These are phyloP conservation scores for Epichloe gansuensis DNA, from an alignment of 2,329 filamentous ascomycete genomes.

Conservation along the genomic window DNA sequence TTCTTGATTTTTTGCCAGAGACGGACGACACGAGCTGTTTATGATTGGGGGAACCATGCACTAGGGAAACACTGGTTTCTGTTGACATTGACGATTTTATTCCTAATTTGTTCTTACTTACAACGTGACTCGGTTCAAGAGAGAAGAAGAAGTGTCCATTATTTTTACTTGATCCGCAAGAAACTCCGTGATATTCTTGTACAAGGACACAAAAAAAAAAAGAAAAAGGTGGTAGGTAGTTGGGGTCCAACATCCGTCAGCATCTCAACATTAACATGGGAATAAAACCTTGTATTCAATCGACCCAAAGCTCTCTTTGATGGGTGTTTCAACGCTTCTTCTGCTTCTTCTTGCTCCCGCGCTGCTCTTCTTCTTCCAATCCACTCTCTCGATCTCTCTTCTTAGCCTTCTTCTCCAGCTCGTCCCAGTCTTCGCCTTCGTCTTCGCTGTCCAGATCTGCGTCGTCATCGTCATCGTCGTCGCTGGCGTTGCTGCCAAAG, in stretches of 20 bases:
- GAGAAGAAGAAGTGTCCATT: background rate
- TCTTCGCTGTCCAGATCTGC: slow-evolving; percentile 56
- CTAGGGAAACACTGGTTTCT: background rate
- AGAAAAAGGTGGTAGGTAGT: too few relatives aligned
- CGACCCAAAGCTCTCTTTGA: too few relatives aligned
- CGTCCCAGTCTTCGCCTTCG: slow-evolving; percentile 85
- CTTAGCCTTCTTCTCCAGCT: slow-evolving; percentile 80
- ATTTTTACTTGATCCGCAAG: background rate
- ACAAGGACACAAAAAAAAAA: background rate
- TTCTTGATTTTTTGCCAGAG: background rate
- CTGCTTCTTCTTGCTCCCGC: slow-evolving; percentile 51
- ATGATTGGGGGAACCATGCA: background rate
- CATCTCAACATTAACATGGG: too few relatives aligned
- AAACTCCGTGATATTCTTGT: background rate
- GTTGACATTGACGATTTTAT: background rate
- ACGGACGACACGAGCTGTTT: background rate
- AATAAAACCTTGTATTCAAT: too few relatives aligned
- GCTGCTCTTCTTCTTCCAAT: slow-evolving; percentile 41
- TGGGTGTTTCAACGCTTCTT: slow-evolving; percentile 19
- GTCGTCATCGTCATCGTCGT: slow-evolving; percentile 59
- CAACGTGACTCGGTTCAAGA: background rate
- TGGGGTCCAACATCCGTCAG: too few relatives aligned
- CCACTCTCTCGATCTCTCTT: slow-evolving; percentile 60
- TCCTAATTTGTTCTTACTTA: background rate
- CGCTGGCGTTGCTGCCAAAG: slow-evolving; percentile 79